Evolutionary conservation across 352 stramenopile species (phyloP).

Genomic region (Globisporangium spiculum): DNA sequence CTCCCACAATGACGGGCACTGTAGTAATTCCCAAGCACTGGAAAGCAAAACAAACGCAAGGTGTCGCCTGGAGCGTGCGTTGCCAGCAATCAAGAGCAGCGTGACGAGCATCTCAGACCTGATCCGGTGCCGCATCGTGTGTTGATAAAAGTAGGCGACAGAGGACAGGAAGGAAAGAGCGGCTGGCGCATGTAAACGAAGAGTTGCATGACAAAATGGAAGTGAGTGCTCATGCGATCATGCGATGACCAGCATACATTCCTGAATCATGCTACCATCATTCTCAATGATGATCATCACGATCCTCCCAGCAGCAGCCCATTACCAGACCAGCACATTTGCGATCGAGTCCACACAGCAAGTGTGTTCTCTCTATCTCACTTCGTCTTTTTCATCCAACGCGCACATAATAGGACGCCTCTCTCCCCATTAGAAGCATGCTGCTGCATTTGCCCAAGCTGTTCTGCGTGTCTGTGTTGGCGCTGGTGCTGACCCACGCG

Average conservation of each 20-base stretch:
- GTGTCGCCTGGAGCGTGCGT: background rate
- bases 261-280: background rate
- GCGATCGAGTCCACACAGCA: background rate
- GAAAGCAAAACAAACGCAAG: background rate
- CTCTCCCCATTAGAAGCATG: background rate
- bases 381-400: background rate
- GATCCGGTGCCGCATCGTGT: no score
- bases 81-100: no score
- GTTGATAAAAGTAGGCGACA: no score
- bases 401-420: background rate
- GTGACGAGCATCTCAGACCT: no score
- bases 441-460: background rate
- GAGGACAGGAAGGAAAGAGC: background rate
- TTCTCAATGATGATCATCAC: background rate
- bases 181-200: background rate
- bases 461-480: background rate
- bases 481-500: conserved; percentile 3
- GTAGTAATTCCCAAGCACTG: background rate
- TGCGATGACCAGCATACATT: background rate
- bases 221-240: background rate
- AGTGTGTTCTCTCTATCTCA: background rate
- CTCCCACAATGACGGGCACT: background rate
- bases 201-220: background rate
- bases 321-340: background rate
- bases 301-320: no score